Evolutionary conservation across 345 rosid species (phyloP), one percentile per base, ranked within the genome.

Genomic region (Heritiera littoralis): DNA sequence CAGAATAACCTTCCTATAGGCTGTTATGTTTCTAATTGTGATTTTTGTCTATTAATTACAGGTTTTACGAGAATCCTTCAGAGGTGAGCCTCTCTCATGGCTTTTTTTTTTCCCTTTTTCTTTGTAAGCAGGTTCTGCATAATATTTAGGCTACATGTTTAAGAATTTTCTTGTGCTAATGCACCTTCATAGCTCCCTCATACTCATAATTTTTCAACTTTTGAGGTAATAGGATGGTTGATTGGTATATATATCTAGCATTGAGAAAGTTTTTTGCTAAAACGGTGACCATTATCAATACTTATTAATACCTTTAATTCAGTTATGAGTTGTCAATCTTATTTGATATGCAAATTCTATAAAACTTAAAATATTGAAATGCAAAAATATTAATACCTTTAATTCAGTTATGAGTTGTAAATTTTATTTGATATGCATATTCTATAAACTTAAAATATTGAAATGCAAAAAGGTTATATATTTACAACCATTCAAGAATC

Each of bases 61-160:
- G 98, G 90, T 88, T 75, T 72, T 92, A 66, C 91, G 97, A 76
- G 98, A 95, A 88, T 86, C 98, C 79, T 87, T 84, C 81, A 88
- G 86, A 84, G 92, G 98, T 95, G 86, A 86, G 88, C 61, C 10
- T 78, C 83, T 74, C 23, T 49, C 80, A 72, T 28, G 10, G 64
- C 20, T 77, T 12, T n/a, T 12, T n/a, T 46, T 35, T 1, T 40
- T 14, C 18, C 46, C 38, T 35, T 30, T 66, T 76, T 68, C 18
- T 28, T 46, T 30, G 10, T 41, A 45, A 38, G 43, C 61, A 43
- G 65, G 49, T 66, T 70, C 35, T 55, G 69, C 56, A 18, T 41
- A 59, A 74, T 15, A 65, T 48, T 79, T 55, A 43, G 55, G 43
- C 76, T 20, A 41, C 20, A 52, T 65, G 30, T 38, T 38, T 28